Evolutionary conservation across 1,284 basidiomycete genomes (phyloP).

Genomic region (Melampsora americana): DNA sequence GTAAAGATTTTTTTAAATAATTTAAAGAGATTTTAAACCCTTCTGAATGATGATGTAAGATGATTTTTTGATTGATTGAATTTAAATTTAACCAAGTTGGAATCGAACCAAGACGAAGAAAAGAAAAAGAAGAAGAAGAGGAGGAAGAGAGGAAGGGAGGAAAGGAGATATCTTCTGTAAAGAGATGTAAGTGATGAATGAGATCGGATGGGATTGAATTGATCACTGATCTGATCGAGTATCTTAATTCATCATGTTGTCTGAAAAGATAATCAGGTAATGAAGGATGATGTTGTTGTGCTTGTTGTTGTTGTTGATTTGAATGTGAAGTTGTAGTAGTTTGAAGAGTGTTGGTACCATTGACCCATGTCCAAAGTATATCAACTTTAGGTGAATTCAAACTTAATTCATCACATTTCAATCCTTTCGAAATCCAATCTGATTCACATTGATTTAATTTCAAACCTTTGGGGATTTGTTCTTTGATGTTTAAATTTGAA

Average conservation of each 20-base stretch:
- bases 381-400: too few relatives aligned
- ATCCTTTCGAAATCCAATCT: background rate
- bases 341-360: background rate
- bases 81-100: background rate
- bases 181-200: background rate
- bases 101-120: background rate
- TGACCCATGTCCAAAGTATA: slow-evolving; percentile 39
- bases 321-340: too few relatives aligned
- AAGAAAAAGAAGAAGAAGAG: too few relatives aligned
- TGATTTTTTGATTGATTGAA: background rate
- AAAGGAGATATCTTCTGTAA: slow-evolving; percentile 22
- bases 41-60: background rate
- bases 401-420: too few relatives aligned
- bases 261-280: slow-evolving; percentile 10
- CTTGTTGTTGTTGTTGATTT: background rate
- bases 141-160: too few relatives aligned
- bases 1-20: slow-evolving; percentile 9
- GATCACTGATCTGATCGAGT: background rate
- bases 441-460: too few relatives aligned
- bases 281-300: background rate
- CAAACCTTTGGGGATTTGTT: too few relatives aligned
- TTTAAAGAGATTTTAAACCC: background rate
- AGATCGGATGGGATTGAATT: background rate
- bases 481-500: too few relatives aligned
- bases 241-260: slow-evolving; percentile 38